Evolutionary conservation across 1,284 basidiomycete species (phyloP), one percentile per base, ranked within the genome.

Genomic region (Rhizoctonia solani): DNA sequence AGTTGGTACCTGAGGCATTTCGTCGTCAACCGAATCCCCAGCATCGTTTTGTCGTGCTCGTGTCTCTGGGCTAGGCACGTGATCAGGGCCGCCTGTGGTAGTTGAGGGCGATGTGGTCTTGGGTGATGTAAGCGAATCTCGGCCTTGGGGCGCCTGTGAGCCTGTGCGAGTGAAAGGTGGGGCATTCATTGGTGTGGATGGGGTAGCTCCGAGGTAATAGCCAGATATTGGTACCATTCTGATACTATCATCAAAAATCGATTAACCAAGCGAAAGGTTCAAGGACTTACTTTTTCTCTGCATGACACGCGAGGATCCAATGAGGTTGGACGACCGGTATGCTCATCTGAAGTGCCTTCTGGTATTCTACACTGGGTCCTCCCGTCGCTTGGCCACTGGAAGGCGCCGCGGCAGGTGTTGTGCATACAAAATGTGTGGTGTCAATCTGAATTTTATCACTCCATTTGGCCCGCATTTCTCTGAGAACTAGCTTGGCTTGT

Each of bases 371-470:
- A 0, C 89, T 89, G 0, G 92, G 88, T 52, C 68, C 69, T 39
- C 68, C 69, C 1, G 66, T 66, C 0, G 81, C 81, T 66, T 83
- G 82, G 2, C 88, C 85, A 2, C 87, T 88, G 4, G 77, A 73
- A 0, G 87, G 85, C 0, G 86, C 86, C 13, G 84, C 82, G 0
- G 88, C 86, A 1, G 93, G 90, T 0, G 90, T 93, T 2, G 93
- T 95, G 75, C 94, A 96, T 39, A 97, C 93, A 73, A 96, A 97
- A 76, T 98, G 95, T 0, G 94, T 96, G 4, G 95, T 97, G 74
- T 97, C 95, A 68, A 98, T 95, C 78, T 95, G 92, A 27, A 99
- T 95, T 72, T 88, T 89, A 71, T 95, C 90, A 72, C 88, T 92
- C 87, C 89, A 93, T 71, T 89, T 89, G 0, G 92, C 95, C 23